Conservation (phyloP, 495 filamentous ascomycete species). For the Aspergillus avenaceus region DNA sequence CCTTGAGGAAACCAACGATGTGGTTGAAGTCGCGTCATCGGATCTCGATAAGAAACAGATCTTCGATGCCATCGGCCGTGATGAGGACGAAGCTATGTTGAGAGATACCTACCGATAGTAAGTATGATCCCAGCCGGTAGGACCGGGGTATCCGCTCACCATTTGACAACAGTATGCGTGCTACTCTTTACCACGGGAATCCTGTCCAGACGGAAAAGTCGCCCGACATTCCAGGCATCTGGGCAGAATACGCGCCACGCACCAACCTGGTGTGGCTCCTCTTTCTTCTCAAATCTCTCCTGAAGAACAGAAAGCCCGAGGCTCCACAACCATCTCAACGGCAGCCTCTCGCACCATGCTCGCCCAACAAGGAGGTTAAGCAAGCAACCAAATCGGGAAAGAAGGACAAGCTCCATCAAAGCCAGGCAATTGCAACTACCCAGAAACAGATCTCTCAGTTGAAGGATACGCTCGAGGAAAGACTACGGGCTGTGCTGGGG, state of each 20-base stretch:
- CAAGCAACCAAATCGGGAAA: conserved; percentile 11
- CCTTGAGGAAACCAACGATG: conserved; percentile 19
- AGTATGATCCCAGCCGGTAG: conserved; percentile 6
- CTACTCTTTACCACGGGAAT: conserved; percentile 32
- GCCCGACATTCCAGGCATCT: conserved; percentile 34
- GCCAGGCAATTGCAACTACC: conserved; percentile 1
- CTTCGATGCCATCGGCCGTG: conserved; percentile 40
- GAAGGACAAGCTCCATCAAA: not conserved
- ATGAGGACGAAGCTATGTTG: conserved; percentile 39
- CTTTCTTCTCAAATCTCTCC: conserved; percentile 43
- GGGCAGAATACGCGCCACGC: conserved; percentile 42
- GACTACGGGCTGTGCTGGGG: conserved; percentile 28
- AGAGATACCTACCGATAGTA: conserved; percentile 43
- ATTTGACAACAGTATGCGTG: conserved; percentile 32
- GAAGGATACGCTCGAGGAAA: conserved; percentile 29
- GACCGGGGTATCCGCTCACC: conserved; percentile 7
- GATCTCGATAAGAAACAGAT: conserved; percentile 45
- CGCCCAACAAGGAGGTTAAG: conserved; percentile 27
- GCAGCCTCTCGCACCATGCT: conserved; percentile 33
- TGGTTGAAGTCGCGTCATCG: conserved; percentile 37
- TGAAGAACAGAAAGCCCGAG: conserved; percentile 37
- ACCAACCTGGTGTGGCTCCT: conserved; percentile 51
- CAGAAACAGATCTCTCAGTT: conserved; percentile 19
- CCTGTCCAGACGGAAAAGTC: conserved; percentile 27
- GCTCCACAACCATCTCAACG: conserved; percentile 12